Evolutionary conservation across 2,329 filamentous ascomycete species (phyloP).

Genomic region (Pestalotiopsis sp.): DNA sequence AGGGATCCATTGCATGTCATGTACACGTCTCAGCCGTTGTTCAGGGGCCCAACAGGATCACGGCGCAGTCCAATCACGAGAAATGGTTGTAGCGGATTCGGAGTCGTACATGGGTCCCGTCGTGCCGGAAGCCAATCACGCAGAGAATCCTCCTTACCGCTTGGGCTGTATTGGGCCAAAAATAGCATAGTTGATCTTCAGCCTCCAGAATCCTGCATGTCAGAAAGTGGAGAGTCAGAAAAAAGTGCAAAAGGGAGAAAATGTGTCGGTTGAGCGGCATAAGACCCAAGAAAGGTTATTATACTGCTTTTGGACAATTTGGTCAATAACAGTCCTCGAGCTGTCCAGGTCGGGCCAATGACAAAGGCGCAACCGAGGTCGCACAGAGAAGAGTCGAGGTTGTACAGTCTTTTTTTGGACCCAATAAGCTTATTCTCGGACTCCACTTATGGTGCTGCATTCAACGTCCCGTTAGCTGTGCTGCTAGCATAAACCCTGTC

Average conservation of each 20-base stretch:
- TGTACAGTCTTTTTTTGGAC: not conserved
- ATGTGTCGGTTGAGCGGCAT: not conserved
- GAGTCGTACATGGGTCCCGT: not conserved
- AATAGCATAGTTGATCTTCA: not conserved
- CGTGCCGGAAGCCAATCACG: not conserved
- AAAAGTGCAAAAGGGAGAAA: not conserved
- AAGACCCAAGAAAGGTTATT: not conserved
- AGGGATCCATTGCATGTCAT: not conserved
- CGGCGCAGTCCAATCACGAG: slow-evolving; percentile 1
- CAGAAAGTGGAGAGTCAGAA: not conserved
- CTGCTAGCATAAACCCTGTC: not conserved
- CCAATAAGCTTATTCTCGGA: not conserved
- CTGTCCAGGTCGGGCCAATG: not conserved
- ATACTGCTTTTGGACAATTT: not conserved
- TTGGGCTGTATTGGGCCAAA: not conserved
- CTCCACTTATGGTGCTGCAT: not conserved
- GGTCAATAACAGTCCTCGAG: not conserved
- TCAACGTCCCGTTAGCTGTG: not conserved
- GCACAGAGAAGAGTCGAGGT: not conserved
- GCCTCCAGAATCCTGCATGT: not conserved
- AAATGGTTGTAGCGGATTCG: not conserved
- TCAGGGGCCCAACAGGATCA: not conserved
- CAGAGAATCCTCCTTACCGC: not conserved
- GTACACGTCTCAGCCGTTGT: not conserved
- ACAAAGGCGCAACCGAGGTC: not conserved